Evolutionary conservation across 345 rosid species (phyloP).

Genomic region (Balakata baccata): DNA sequence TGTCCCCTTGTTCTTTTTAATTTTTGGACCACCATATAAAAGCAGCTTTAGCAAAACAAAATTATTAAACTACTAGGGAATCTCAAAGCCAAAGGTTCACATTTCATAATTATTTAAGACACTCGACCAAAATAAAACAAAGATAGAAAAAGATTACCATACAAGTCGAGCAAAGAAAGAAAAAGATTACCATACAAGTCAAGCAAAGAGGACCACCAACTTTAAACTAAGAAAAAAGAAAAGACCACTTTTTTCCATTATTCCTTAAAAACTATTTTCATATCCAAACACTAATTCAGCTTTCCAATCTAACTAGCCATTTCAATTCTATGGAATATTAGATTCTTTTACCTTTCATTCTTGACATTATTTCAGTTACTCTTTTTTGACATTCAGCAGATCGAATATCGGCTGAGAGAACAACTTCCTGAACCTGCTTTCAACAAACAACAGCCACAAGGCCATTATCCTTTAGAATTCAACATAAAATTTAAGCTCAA

Average conservation of each 20-base stretch:
- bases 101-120: background rate
- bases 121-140: background rate
- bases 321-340: slow-evolving; percentile 8
- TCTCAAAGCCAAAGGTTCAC: background rate
- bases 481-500: background rate
- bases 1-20: background rate
- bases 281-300: background rate
- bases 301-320: background rate
- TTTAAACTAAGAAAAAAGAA: background rate
- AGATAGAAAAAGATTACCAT: background rate
- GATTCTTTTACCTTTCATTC: slow-evolving; percentile 52
- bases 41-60: background rate
- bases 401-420: slow-evolving; percentile 70
- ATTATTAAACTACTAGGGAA: background rate
- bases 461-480: background rate
- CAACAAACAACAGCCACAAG: background rate
- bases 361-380: slow-evolving; percentile 70
- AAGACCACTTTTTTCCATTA: background rate
- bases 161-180: background rate
- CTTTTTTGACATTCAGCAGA: slow-evolving; percentile 68
- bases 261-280: background rate
- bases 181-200: background rate
- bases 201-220: slow-evolving; percentile 10
- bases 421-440: slow-evolving; percentile 76
- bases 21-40: background rate